These are phyloP conservation scores for Ulota crispa DNA, from an alignment of 225 moss, liverwort and hornwort species.

Conservation along the genomic window DNA sequence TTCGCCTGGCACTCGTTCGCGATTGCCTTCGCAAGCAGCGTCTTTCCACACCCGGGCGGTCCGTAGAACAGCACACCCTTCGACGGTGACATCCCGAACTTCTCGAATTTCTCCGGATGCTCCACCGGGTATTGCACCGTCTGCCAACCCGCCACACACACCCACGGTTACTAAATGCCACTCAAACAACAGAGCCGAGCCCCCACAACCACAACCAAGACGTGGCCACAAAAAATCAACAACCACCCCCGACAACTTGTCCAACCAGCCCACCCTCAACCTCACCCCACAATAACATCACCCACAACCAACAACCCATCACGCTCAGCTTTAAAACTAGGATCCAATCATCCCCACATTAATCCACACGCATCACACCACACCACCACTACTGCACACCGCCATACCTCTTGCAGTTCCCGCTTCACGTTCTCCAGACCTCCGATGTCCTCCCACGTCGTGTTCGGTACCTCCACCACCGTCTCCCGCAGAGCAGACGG, in stretches of 20 bases:
- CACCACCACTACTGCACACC: accelerated
- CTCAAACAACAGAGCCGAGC: too few relatives aligned
- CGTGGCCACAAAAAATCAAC: not conserved
- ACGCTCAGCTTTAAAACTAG: not conserved
- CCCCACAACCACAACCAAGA: not conserved
- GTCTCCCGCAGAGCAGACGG: constrained; percentile 96
- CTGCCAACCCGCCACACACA: constrained; percentile 25
- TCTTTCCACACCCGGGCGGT: constrained; percentile 94
- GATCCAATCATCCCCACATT: too few relatives aligned
- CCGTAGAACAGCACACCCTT: constrained; percentile 98
- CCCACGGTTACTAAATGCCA: not conserved
- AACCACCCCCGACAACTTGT: not conserved
- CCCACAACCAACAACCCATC: not conserved
- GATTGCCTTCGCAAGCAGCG: constrained; percentile 90
- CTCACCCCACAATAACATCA: not conserved
- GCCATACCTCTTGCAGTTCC: constrained; percentile 89
- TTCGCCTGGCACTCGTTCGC: constrained; percentile 95
- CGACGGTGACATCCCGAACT: constrained; percentile 98
- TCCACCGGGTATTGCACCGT: constrained; percentile 98
- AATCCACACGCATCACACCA: not conserved
- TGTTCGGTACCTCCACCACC: constrained; percentile 94
- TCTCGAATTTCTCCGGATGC: constrained; percentile 99
- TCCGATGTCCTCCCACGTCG: constrained; percentile 89
- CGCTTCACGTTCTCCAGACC: constrained; percentile 93
- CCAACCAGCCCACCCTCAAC: not conserved